Evolutionary conservation across 2,329 filamentous ascomycete genomes (phyloP), one percentile per base, ranked within the genome.

Genomic region (Microcyclospora tardicrescens): DNA sequence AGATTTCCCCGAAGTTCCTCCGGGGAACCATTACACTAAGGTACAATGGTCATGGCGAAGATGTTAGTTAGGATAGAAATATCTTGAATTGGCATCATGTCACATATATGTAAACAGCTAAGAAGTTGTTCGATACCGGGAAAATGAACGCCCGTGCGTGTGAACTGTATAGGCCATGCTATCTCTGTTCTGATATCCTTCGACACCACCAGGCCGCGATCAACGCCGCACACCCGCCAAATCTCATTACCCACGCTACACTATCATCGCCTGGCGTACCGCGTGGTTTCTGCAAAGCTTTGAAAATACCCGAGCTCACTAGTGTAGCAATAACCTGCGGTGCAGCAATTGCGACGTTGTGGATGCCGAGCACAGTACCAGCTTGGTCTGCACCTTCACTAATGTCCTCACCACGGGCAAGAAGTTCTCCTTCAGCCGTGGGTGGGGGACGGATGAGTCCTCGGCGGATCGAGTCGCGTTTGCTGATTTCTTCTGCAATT

Each of bases 311-410:
- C 54, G 81, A 86, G 43, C 84, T 89, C 16, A 82, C 77, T 19
- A 95, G 64, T 5, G 86, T 95, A 10, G 89, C 86, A 39, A 95
- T 72, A 43, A 95, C 87, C 58, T 96, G 89, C 1, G 89, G 89
- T 5, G 85, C 79, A 1, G 87, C 85, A 49, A 96, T 83, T 12
- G 87, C 81, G 64, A 96, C 89, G 60, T 96, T 96, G 67, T 96
- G 89, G 39, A 96, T 86, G 8, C 89, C 89, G 2, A 96, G 72
- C 33, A 96, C 85, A 31, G 95, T 82, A 32, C 89, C 86, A 4
- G 86, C 84, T 56, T 91, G 81, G 52, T 87, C 82, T 2, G 75
- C 68, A 10, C 50, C 54, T 30, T 75, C 70, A 16, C 75, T 69
- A 2, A 72, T 69, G n/a, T 71, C 69, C 34, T 72, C 65, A 12